These are phyloP conservation scores for Pseudocercospora macadamiae DNA, from an alignment of 2,329 filamentous ascomycete species.

Conservation along the genomic window DNA sequence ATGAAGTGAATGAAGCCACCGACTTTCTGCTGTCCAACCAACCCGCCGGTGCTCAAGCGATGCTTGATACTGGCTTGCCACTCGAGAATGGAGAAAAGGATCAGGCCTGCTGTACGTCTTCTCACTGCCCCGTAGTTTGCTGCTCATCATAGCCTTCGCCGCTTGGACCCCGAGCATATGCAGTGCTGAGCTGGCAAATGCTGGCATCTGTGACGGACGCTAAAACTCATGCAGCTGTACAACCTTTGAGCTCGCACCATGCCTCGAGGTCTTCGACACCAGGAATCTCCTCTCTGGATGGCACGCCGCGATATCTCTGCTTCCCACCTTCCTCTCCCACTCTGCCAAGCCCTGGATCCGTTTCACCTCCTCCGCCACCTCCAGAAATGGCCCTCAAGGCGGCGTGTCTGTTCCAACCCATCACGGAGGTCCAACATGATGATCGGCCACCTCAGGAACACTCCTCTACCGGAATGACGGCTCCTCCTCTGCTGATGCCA, in stretches of 20 bases:
- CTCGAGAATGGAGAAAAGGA: slow-evolving; percentile 23
- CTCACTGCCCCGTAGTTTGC: slow-evolving; percentile 23
- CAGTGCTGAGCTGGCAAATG: slow-evolving; percentile 41
- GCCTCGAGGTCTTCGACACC: slow-evolving; percentile 31
- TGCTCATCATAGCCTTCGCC: slow-evolving; percentile 25
- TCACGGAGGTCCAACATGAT: slow-evolving; percentile 11
- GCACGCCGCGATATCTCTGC: slow-evolving; percentile 25
- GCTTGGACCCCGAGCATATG: slow-evolving; percentile 28
- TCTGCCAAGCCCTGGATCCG: slow-evolving; percentile 16
- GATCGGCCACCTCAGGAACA: slow-evolving; percentile 13
- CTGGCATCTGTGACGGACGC: slow-evolving; percentile 37
- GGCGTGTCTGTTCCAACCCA: slow-evolving; percentile 19
- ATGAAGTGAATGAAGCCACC: slow-evolving; percentile 20
- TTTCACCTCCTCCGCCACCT: slow-evolving; percentile 15
- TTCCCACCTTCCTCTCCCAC: slow-evolving; percentile 17
- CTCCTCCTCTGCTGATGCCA: slow-evolving; percentile 12
- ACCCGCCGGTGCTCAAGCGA: slow-evolving; percentile 23
- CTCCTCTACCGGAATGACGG: slow-evolving; percentile 9
- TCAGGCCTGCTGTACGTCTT: slow-evolving; percentile 29
- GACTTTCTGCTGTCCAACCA: slow-evolving; percentile 14
- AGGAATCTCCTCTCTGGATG: slow-evolving; percentile 29
- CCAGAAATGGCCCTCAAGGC: slow-evolving; percentile 30
- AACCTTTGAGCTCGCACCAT: slow-evolving; percentile 33
- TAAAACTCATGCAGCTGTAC: slow-evolving; percentile 40
- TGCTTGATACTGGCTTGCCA: slow-evolving; percentile 31